Conservation (phyloP, 441 rosid genomes). For the Populus trichocarpa region DNA sequence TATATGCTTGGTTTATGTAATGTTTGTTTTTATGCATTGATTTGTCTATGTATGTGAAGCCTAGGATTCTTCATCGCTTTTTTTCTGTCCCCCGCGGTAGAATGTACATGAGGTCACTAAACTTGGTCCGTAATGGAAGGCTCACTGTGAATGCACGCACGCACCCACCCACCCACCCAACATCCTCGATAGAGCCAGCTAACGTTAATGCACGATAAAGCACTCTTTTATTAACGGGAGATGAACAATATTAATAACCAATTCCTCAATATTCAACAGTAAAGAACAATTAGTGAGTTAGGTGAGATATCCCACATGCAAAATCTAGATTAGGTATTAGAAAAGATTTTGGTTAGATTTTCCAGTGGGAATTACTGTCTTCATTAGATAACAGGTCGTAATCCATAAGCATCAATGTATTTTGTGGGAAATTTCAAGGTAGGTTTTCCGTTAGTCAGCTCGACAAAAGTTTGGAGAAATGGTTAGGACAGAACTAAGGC, state of each 20-base stretch:
- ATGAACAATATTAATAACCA: not conserved
- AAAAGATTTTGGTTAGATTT: slow-evolving; percentile 20
- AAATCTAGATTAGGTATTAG: slow-evolving; percentile 23
- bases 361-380: not conserved
- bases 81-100: too few species aligned
- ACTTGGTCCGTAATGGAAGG: not conserved
- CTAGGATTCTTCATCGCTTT: not conserved
- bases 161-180: not conserved
- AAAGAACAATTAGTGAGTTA: slow-evolving; percentile 29
- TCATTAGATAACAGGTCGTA: slow-evolving; percentile 8
- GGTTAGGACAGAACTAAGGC: not conserved
- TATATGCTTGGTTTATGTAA: too few species aligned
- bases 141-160: not conserved
- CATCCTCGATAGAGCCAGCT: not conserved
- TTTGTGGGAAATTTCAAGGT: too few species aligned
- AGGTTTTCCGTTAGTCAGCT: too few species aligned
- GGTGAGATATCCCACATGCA: slow-evolving; percentile 19
- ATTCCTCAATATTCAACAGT: not conserved
- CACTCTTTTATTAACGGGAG: not conserved
- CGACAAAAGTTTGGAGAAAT: too few species aligned
- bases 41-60: not conserved
- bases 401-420: not conserved
- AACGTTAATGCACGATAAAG: too few species aligned
- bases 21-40: not conserved
- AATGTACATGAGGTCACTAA: not conserved